phyloP scores from a whole-genome alignment of 2,329 filamentous ascomycete genomes.

The Epichloe gansuensis region DNA sequence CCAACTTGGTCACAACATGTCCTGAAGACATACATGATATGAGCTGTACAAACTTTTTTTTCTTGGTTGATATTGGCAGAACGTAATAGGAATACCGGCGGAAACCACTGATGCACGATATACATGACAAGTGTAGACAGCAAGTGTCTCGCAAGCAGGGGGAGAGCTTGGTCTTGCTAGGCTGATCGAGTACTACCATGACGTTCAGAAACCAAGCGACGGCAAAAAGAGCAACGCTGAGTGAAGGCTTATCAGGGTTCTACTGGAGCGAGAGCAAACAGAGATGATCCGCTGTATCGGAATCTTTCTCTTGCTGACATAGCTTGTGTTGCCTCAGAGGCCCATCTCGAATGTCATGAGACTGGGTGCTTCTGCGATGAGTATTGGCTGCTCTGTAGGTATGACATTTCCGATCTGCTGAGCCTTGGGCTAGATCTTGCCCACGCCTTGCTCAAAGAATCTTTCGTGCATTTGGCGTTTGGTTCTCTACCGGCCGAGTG shows the following conservation, averaged over 20 bases:
- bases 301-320: constrained; percentile 1
- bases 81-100: not conserved
- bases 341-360: not conserved
- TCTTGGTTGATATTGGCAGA: not conserved
- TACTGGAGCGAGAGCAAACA: not conserved
- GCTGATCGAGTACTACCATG: not conserved
- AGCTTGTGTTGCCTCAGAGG: constrained; percentile 2
- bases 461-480: not conserved
- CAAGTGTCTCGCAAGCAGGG: not conserved
- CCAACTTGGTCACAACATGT: not conserved
- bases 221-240: not conserved
- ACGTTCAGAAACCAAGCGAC: not conserved
- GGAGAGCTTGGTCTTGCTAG: not conserved
- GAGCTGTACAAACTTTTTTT: not conserved
- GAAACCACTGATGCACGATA: not conserved
- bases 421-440: not conserved
- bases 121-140: not conserved
- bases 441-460: not conserved
- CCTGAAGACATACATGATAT: not conserved
- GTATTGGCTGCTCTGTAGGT: not conserved
- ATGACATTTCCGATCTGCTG: not conserved
- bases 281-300: not conserved
- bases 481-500: constrained; percentile 4
- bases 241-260: not conserved
- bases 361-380: not conserved